Conservation (phyloP, 169 alveolate species). For the Plasmodium vivax region DNA sequence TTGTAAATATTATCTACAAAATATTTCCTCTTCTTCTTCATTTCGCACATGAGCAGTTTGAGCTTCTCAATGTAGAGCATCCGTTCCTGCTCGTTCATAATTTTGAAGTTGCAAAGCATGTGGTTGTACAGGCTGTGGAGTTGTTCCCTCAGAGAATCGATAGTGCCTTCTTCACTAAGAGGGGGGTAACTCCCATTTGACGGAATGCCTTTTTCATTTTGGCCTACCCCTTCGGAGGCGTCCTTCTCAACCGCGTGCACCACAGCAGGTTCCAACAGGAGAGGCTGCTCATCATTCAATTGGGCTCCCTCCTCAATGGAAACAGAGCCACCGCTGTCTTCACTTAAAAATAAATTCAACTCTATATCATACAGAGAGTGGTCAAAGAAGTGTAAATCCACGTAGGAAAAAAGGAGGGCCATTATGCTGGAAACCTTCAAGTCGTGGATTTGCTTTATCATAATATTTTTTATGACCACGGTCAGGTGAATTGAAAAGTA, state of each 20-base stretch:
- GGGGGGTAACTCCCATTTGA: neutral
- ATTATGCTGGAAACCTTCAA: conserved; percentile 61
- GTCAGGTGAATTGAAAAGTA: conserved; percentile 59
- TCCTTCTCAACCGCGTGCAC: neutral
- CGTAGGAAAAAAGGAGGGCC: conserved; percentile 22
- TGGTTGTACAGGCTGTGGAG: conserved; percentile 7
- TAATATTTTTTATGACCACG: conserved; percentile 43
- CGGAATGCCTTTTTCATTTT: neutral
- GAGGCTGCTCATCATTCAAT: neutral
- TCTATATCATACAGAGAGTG: conserved; percentile 53
- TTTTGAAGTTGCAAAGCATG: conserved; percentile 19
- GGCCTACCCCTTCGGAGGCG: neutral
- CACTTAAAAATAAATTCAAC: conserved; percentile 23
- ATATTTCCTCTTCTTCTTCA: conserved; percentile 35
- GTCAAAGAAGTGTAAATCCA: conserved; percentile 47
- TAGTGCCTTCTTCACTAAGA: neutral
- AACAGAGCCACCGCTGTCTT: neutral
- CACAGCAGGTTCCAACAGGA: neutral
- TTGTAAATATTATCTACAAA: conserved; percentile 25
- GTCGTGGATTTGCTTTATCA: conserved; percentile 66
- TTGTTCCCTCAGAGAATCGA: neutral
- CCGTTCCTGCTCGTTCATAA: conserved; percentile 28
- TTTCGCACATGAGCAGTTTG: conserved; percentile 11
- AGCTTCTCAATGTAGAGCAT: conserved; percentile 10
- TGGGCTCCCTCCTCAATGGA: neutral